Conservation (phyloP, 257 asterid genomes). For the Parsonsia alboflavescens region DNA sequence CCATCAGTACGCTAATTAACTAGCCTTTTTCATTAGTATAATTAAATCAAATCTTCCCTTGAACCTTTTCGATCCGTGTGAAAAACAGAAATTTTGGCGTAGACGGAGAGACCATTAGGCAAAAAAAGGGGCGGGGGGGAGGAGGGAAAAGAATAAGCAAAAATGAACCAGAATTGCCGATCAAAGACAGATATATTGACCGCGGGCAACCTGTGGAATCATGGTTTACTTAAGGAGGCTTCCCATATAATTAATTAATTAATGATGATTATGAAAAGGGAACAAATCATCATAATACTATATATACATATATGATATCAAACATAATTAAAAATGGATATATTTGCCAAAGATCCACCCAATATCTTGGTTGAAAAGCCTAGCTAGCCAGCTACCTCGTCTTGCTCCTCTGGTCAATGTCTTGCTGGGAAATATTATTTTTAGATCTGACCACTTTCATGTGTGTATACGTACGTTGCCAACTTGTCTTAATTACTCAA, state of each 20-base stretch:
- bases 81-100: too few species aligned
- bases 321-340: background rate
- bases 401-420: conserved; percentile 32
- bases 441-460: conserved; percentile 7
- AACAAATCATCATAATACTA: background rate
- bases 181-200: conserved; percentile 22
- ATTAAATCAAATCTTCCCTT: too few species aligned
- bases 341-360: conserved; percentile 23
- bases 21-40: too few species aligned
- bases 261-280: conserved; percentile 10
- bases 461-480: too few species aligned
- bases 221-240: conserved; percentile 27
- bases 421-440: conserved; percentile 18
- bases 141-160: background rate
- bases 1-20: too few species aligned
- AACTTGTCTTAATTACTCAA: too few species aligned
- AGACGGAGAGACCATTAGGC: too few species aligned
- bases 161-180: background rate
- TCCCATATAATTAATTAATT: conserved; percentile 10
- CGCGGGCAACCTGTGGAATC: conserved; percentile 34
- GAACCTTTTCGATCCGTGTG: too few species aligned
- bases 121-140: too few species aligned
- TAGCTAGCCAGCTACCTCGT: conserved; percentile 2
- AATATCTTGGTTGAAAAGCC: conserved; percentile 42
- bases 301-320: too few species aligned